Evolutionary conservation across 768 basidiomycete genomes (phyloP).

Genomic region (Phlegmacium glaucopus): DNA sequence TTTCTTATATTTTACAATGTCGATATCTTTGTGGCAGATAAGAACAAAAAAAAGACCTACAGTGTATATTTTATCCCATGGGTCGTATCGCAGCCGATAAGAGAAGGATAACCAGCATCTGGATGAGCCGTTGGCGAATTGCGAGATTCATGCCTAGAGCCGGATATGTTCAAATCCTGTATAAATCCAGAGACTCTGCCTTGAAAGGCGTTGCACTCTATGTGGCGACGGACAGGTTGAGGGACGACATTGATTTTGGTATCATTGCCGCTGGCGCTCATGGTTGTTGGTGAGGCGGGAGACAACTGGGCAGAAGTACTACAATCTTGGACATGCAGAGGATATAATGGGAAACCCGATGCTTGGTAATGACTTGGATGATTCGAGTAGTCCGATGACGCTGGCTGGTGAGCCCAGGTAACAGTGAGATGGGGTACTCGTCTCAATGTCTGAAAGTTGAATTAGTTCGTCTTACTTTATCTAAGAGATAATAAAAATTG

Average conservation of each 20-base stretch:
- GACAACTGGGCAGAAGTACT: background rate
- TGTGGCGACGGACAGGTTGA: no score
- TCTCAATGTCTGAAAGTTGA: slow-evolving; percentile 55
- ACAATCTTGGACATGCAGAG: slow-evolving; percentile 25
- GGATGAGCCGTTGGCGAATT: no score
- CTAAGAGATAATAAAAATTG: slow-evolving; percentile 9
- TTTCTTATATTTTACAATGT: no score
- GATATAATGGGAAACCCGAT: slow-evolving; percentile 20
- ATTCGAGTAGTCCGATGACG: slow-evolving; percentile 7
- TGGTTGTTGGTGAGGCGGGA: background rate
- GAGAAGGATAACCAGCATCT: no score
- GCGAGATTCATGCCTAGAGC: no score
- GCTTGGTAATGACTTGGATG: slow-evolving; percentile 8
- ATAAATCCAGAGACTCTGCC: background rate
- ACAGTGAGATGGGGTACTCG: slow-evolving; percentile 68
- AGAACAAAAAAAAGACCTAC: background rate
- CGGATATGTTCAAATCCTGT: no score
- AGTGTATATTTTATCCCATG: no score
- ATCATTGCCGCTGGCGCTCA: no score
- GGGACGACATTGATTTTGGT: no score
- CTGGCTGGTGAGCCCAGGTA: slow-evolving; percentile 75
- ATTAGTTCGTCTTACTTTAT: background rate
- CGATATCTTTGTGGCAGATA: background rate
- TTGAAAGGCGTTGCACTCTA: no score
- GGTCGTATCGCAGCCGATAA: no score